phyloP scores from a whole-genome alignment of 1,139 yeast species.

The Kluyveromyces sp. region DNA sequence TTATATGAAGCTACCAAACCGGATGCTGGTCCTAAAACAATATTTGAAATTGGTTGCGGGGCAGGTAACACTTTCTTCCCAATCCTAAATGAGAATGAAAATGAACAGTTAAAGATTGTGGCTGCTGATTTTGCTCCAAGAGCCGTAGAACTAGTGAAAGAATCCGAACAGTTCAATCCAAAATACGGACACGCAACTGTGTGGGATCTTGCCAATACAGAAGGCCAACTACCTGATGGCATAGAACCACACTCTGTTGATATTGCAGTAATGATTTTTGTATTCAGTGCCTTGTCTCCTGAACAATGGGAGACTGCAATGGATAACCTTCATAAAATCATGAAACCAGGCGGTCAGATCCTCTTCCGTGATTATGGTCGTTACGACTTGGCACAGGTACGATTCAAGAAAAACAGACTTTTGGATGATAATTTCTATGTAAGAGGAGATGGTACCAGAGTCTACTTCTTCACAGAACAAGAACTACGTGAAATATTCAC shows the following conservation, averaged over 20 bases:
- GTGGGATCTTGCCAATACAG: constrained; percentile 88
- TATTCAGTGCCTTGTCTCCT: constrained; percentile 88
- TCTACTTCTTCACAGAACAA: constrained; percentile 92
- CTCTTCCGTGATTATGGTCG: constrained; percentile 92
- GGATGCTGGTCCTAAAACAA: constrained; percentile 61
- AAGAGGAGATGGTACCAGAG: constrained; percentile 97
- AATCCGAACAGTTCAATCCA: constrained; percentile 52
- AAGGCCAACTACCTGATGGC: constrained; percentile 72
- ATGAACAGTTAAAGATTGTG: constrained; percentile 61
- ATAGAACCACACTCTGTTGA: constrained; percentile 78
- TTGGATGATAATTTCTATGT: constrained; percentile 90
- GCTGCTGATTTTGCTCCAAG: constrained; percentile 89
- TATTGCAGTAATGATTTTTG: constrained; percentile 86
- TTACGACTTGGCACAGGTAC: constrained; percentile 88
- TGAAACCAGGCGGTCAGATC: constrained; percentile 90
- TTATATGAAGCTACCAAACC: constrained; percentile 68
- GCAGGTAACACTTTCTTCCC: constrained; percentile 98
- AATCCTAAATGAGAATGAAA: constrained; percentile 69
- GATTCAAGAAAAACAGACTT: constrained; percentile 83
- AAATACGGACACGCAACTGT: constrained; percentile 76
- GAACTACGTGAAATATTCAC: constrained; percentile 75
- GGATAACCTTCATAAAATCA: constrained; percentile 53
- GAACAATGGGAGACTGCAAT: constrained; percentile 84
- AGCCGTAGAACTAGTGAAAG: constrained; percentile 78
- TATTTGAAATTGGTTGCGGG: constrained; percentile 95